Evolutionary conservation across 2,329 filamentous ascomycete genomes (phyloP).

Genomic region (Fusarium sp.): DNA sequence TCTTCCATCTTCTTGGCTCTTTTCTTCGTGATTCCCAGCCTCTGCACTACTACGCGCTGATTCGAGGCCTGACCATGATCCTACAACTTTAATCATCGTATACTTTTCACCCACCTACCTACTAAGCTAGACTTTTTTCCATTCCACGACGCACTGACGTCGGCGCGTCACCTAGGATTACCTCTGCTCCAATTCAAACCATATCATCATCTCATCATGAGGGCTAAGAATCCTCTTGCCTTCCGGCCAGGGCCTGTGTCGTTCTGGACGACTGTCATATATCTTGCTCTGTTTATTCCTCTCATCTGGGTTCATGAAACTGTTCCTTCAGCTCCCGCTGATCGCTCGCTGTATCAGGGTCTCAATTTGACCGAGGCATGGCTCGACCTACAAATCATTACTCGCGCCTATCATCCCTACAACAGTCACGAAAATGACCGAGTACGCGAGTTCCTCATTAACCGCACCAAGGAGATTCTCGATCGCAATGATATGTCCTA

Average conservation of each 20-base stretch:
- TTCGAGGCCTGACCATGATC: conserved; percentile 17
- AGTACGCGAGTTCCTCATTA: conserved; percentile 79
- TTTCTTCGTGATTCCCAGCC: conserved; percentile 20
- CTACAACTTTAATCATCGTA: conserved; percentile 13
- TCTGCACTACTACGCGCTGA: conserved; percentile 12
- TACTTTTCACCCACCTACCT: conserved; percentile 1
- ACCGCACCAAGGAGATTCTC: conserved; percentile 75
- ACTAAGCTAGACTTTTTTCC: neutral
- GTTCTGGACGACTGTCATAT: conserved; percentile 78
- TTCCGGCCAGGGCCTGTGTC: conserved; percentile 87
- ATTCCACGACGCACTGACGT: conserved; percentile 8
- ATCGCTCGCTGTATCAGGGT: conserved; percentile 60
- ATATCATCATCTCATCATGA: conserved; percentile 30
- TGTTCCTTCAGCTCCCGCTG: conserved; percentile 72
- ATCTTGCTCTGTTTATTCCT: conserved; percentile 79
- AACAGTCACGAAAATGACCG: conserved; percentile 86
- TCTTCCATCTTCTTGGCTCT: conserved; percentile 14
- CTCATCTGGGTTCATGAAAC: conserved; percentile 79
- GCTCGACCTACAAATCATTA: conserved; percentile 81
- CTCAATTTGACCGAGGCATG: conserved; percentile 88
- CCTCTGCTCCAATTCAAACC: conserved; percentile 10
- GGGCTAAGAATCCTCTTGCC: conserved; percentile 66
- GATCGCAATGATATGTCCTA: conserved; percentile 65
- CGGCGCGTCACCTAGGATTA: conserved; percentile 13
- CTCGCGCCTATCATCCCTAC: conserved; percentile 82